phyloP scores from a whole-genome alignment of 73 alveolate species.

The Breviolum minutum region DNA sequence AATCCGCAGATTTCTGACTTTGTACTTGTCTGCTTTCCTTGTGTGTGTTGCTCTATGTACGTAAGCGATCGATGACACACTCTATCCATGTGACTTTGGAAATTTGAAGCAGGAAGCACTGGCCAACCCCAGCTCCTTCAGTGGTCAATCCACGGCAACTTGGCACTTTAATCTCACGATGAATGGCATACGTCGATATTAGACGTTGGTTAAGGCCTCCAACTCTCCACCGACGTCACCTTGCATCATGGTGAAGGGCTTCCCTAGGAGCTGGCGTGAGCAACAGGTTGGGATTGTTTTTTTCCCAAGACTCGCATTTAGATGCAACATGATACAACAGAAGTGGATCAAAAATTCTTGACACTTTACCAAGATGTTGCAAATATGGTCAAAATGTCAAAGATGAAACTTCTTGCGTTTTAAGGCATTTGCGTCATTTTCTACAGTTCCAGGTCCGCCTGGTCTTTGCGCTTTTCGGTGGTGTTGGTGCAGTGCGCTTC shows the following conservation, averaged over 20 bases:
- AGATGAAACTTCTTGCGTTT: background rate
- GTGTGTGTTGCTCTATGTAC: background rate
- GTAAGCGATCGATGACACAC: background rate
- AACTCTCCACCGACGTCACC: slow-evolving; percentile 18
- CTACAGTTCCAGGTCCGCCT: slow-evolving; percentile 63
- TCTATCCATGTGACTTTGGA: no score
- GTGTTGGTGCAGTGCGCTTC: slow-evolving; percentile 69
- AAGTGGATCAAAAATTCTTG: no score
- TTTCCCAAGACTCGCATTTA: background rate
- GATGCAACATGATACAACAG: no score
- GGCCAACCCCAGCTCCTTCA: slow-evolving; percentile 25
- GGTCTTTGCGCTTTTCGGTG: slow-evolving; percentile 82
- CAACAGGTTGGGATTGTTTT: slow-evolving; percentile 1
- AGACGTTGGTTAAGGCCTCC: slow-evolving; percentile 7
- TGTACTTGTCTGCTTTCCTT: background rate
- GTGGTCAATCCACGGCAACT: background rate
- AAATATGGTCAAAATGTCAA: no score
- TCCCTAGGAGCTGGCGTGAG: slow-evolving; percentile 68
- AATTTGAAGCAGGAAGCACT: slow-evolving; percentile 40
- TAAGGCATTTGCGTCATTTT: background rate
- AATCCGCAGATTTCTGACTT: background rate
- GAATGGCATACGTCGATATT: no score
- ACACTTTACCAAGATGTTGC: no score
- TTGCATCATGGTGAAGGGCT: slow-evolving; percentile 74
- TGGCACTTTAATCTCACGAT: background rate